Percentiles rank a stretch among this genome's conserved stretches.
These are phyloP conservation scores for Hura crepitans DNA, from an alignment of 441 rosid genomes.

Conservation along the genomic window DNA sequence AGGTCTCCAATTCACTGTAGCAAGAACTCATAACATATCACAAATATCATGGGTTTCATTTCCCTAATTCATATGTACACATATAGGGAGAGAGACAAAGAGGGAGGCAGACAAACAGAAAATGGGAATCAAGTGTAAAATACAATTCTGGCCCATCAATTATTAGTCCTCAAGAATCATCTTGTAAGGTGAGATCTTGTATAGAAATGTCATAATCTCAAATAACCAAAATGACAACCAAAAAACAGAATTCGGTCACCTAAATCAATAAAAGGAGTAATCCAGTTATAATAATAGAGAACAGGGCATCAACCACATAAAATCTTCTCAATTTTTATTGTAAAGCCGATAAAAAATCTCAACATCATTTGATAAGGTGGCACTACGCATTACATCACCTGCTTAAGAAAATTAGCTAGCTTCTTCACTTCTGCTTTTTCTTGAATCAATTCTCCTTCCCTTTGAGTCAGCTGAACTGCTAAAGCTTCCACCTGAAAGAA, in stretches of 20 bases:
- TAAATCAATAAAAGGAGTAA: background rate
- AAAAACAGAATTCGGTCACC: background rate
- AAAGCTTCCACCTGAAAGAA: slow-evolving; percentile 85
- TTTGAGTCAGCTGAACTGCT: slow-evolving; percentile 88
- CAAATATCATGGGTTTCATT: background rate
- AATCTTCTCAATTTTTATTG: background rate
- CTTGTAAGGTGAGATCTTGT: background rate
- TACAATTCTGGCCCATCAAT: background rate
- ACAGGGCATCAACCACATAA: background rate
- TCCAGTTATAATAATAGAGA: background rate
- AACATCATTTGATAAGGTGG: background rate
- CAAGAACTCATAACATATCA: background rate
- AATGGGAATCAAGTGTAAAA: slow-evolving; percentile 2
- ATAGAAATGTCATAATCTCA: background rate
- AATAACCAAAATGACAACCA: background rate
- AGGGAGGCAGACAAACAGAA: background rate
- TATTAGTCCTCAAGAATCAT: background rate
- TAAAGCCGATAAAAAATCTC: background rate
- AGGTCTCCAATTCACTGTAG: background rate
- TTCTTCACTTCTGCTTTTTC: slow-evolving; percentile 96
- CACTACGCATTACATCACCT: slow-evolving; percentile 43
- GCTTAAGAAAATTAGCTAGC: slow-evolving; percentile 80
- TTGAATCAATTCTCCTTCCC: slow-evolving; percentile 92
- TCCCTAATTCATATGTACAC: background rate
- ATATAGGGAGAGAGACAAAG: background rate